These are phyloP conservation scores for Entomortierella parvispora DNA, from an alignment of 192 early-diverging fungal genomes.

Conservation along the genomic window DNA sequence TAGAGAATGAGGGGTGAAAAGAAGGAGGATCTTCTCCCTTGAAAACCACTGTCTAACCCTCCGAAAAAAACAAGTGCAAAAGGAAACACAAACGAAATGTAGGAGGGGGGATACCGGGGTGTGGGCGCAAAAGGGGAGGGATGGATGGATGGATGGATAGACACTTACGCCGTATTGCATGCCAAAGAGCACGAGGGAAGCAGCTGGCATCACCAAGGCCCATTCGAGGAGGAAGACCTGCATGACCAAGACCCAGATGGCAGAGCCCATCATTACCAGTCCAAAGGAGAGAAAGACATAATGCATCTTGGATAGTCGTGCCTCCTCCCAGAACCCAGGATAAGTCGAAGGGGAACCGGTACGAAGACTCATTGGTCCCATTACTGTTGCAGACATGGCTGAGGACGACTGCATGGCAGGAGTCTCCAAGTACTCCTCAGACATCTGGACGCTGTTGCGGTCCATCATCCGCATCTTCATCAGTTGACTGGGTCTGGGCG, in stretches of 20 bases:
- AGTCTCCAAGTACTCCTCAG: background rate
- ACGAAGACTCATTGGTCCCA: background rate
- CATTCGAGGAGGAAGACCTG: constrained; percentile 26
- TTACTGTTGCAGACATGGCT: background rate
- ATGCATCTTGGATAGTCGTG: constrained; percentile 25
- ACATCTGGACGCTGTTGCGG: constrained; percentile 7
- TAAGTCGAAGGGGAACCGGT: background rate
- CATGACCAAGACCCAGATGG: constrained; percentile 21
- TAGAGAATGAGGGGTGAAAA: too few species aligned
- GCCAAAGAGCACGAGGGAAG: constrained; percentile 7
- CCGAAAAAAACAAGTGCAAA: background rate
- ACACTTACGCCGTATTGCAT: constrained; percentile 43
- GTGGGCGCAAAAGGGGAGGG: background rate
- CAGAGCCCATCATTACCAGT: constrained; percentile 16
- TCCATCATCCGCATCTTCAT: constrained; percentile 1
- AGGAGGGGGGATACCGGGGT: too few species aligned
- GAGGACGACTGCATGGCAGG: background rate
- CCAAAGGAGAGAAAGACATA: constrained; percentile 37
- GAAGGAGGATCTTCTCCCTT: too few species aligned
- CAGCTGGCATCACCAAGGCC: constrained; percentile 17
- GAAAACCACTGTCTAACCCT: too few species aligned
- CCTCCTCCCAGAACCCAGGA: constrained; percentile 32
- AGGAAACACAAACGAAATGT: background rate
- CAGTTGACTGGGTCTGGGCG: constrained; percentile 6
- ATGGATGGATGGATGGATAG: background rate